Evolutionary conservation across 768 basidiomycete genomes (phyloP).

Genomic region (Rhodosporidiobolus sp.): DNA sequence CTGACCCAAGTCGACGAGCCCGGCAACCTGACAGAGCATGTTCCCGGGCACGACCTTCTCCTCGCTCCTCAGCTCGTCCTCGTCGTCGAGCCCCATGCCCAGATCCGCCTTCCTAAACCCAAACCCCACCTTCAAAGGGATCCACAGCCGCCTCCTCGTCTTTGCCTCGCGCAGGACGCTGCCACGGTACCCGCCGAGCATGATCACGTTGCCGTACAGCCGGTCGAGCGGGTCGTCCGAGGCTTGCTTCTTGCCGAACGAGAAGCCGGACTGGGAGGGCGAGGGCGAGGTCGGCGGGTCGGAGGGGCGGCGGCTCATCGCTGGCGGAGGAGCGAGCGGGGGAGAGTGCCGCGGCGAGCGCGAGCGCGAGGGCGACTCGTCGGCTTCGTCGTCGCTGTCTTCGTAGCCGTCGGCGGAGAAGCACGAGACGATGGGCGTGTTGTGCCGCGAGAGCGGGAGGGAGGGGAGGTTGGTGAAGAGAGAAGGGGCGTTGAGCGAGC

Average conservation of each 20-base stretch:
- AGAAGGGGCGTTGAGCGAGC: conserved; percentile 13
- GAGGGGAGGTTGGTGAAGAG: conserved; percentile 4
- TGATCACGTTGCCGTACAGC: conserved; percentile 37
- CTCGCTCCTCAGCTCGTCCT: conserved; percentile 32
- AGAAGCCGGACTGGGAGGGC: neutral
- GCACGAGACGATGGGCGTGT: neutral
- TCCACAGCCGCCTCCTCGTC: conserved; percentile 33
- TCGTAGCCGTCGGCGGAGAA: conserved; percentile 5
- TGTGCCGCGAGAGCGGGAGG: neutral
- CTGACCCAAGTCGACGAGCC: conserved; percentile 39
- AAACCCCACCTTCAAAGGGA: conserved; percentile 36
- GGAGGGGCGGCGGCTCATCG: neutral
- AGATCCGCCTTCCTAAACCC: conserved; percentile 35
- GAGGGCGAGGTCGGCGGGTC: conserved; percentile 2
- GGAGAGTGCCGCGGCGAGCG: neutral
- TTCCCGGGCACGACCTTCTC: conserved; percentile 35
- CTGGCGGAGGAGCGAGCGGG: too few relatives aligned
- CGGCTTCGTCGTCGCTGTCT: conserved; percentile 18
- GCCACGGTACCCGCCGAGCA: conserved; percentile 39
- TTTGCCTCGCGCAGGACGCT: conserved; percentile 34
- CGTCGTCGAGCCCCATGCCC: conserved; percentile 36
- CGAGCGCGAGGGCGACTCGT: neutral
- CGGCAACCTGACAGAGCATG: conserved; percentile 26
- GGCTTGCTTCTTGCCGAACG: neutral
- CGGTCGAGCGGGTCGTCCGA: conserved; percentile 23